Conservation (phyloP, 352 stramenopile genomes). For the Achlya hypogyna region DNA sequence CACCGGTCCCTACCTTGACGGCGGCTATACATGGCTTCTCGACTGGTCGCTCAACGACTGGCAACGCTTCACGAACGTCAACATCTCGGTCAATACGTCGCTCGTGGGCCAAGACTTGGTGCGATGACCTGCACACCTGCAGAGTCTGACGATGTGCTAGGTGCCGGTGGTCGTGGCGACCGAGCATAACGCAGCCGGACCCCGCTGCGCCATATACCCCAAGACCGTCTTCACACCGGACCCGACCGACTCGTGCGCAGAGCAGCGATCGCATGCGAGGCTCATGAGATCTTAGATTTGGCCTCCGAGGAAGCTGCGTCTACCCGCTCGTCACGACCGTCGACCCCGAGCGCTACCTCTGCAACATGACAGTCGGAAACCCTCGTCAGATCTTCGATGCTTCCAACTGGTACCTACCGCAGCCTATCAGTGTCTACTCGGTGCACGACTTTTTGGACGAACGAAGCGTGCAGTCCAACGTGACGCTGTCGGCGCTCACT, state of each 20-base stretch:
- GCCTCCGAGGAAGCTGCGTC: slow-evolving; percentile 43
- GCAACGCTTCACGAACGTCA: slow-evolving; percentile 53
- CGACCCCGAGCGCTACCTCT: slow-evolving; percentile 59
- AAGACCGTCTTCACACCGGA: slow-evolving; percentile 39
- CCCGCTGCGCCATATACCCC: slow-evolving; percentile 42
- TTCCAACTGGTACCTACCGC: slow-evolving; percentile 54
- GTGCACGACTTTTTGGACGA: slow-evolving; percentile 64
- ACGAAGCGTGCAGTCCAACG: slow-evolving; percentile 25
- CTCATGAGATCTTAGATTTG: slow-evolving; percentile 25
- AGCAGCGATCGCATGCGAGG: neutral
- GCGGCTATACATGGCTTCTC: slow-evolving; percentile 59
- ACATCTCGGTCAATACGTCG: slow-evolving; percentile 46
- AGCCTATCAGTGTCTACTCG: slow-evolving; percentile 35
- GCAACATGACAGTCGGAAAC: slow-evolving; percentile 61
- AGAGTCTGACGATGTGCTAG: neutral
- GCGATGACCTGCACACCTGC: neutral
- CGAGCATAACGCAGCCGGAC: slow-evolving; percentile 34
- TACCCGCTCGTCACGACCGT: slow-evolving; percentile 57
- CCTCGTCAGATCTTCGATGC: slow-evolving; percentile 69
- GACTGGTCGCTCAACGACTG: slow-evolving; percentile 71
- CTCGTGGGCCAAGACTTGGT: slow-evolving; percentile 52
- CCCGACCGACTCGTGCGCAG: slow-evolving; percentile 24
- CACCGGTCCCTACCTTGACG: slow-evolving; percentile 55
- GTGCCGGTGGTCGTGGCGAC: slow-evolving; percentile 45
- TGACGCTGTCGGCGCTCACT: slow-evolving; percentile 51